phyloP scores from a whole-genome alignment of 2,329 filamentous ascomycete genomes.

The Bipolaris gigantea region DNA sequence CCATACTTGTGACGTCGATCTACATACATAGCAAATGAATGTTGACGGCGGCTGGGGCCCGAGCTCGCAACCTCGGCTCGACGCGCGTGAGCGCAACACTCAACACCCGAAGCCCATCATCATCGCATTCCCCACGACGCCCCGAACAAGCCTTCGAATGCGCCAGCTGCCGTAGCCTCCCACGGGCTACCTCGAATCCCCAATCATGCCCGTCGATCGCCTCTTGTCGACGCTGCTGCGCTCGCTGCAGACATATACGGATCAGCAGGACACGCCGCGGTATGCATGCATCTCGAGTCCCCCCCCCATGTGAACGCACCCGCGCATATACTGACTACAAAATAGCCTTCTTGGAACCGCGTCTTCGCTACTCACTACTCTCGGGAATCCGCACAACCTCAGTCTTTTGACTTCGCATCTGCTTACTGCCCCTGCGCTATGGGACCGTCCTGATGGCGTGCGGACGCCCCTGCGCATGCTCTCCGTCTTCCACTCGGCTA shows the following conservation, averaged over 20 bases:
- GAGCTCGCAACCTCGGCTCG: conserved; percentile 35
- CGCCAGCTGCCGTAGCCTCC: conserved; percentile 4
- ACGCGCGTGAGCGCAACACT: conserved; percentile 6
- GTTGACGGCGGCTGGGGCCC: conserved; percentile 19
- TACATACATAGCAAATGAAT: conserved; percentile 7
- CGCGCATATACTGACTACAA: conserved; percentile 24
- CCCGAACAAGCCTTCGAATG: not conserved
- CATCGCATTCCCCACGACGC: not conserved
- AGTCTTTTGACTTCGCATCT: conserved; percentile 72
- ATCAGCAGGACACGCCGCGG: conserved; percentile 63
- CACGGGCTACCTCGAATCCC: conserved; percentile 2
- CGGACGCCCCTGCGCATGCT: conserved; percentile 67
- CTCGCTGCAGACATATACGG: conserved; percentile 61
- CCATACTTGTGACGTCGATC: conserved; percentile 18
- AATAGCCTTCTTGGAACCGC: conserved; percentile 63
- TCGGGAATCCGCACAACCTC: conserved; percentile 75
- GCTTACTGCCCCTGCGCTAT: conserved; percentile 71
- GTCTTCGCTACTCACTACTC: conserved; percentile 66
- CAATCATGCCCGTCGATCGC: conserved; percentile 65
- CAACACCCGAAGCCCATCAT: conserved; percentile 23
- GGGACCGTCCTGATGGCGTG: conserved; percentile 64
- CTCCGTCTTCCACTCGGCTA: conserved; percentile 71
- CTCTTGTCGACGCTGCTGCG: conserved; percentile 68
- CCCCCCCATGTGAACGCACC: conserved; percentile 1
- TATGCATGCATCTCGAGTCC: conserved; percentile 37